Evolutionary conservation across 78 protist species (phyloP), one percentile per base, ranked within the genome.

Genomic region (Dictyostelium purpureum): DNA sequence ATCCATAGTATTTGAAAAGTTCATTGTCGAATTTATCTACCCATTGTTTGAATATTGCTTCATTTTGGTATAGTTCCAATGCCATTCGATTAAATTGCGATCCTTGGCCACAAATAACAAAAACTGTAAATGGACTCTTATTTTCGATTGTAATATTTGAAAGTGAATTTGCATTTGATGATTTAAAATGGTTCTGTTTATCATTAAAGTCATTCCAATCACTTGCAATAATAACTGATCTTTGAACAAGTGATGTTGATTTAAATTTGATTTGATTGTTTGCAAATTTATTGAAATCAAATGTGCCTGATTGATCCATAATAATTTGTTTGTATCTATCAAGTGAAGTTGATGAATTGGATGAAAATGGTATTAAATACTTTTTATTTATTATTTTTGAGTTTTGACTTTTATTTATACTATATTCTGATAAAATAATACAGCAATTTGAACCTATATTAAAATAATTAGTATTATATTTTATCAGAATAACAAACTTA

Each of bases 391-490:
- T 38, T 37, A n/a, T n/a, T n/a, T n/a, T n/a, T n/a, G n/a, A n/a
- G n/a, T n/a, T n/a, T 19, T 66, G 24, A 37, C 14, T 65, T 56
- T 56, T 24, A 43, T 43, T 43, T 43, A n/a, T 54, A 4, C 19
- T 43, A 42, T 24, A 78, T 45, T 78, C 75, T 61, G 43, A 35
- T 28, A 78, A 43, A 43, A 78, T 78, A 2, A 78, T 61, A 61
- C 69, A 66, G 45, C 75, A 78, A 59, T 78, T 78, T 37, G 87
- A 11, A 38, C 98, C 70, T 57, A n/a, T n/a, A n/a, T n/a, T n/a
- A n/a, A n/a, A n/a, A 49, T 16, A 16, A 49, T 16, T 5, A 49
- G 16, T 49, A 5, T 16, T 49, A 49, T 2, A n/a, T n/a, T n/a
- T n/a, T n/a, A n/a, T 49, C 16, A 49, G 16, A 49, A 6, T 16